These are phyloP conservation scores for Leishmania turanica DNA, from an alignment of 208 protist genomes.

Conservation along the genomic window DNA sequence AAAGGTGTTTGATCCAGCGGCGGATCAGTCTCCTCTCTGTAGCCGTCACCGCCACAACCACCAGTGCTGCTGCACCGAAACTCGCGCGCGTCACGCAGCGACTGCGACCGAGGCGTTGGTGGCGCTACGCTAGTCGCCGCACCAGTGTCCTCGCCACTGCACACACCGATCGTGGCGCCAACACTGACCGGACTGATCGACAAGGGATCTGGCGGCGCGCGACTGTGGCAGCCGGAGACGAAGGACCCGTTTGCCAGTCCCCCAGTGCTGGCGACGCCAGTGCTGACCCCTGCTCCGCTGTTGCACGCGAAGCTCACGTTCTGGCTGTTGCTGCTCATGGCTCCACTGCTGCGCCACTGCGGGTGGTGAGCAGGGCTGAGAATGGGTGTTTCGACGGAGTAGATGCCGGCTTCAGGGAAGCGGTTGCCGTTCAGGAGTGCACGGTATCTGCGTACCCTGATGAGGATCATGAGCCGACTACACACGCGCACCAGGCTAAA, in stretches of 20 bases:
- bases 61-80: neutral
- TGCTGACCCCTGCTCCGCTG: neutral
- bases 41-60: neutral
- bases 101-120: neutral
- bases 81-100: neutral
- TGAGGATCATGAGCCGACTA: slow-evolving; percentile 65
- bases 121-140: neutral
- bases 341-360: slow-evolving; percentile 3
- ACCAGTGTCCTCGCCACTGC: neutral
- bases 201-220: neutral
- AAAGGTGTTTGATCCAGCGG: neutral
- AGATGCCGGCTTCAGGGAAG: neutral
- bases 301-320: slow-evolving; percentile 24
- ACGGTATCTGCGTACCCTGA: slow-evolving; percentile 54
- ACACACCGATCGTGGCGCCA: neutral
- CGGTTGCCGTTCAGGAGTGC: slow-evolving; percentile 6
- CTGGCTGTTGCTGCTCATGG: slow-evolving; percentile 5
- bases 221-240: neutral
- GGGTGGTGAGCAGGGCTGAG: neutral
- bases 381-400: neutral
- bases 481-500: slow-evolving; percentile 57
- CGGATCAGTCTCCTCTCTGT: neutral
- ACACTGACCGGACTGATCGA: neutral
- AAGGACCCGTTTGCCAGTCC: neutral
- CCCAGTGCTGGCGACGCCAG: neutral